Evolutionary conservation across 345 rosid genomes (phyloP).

Genomic region (Sisymbrium irio): DNA sequence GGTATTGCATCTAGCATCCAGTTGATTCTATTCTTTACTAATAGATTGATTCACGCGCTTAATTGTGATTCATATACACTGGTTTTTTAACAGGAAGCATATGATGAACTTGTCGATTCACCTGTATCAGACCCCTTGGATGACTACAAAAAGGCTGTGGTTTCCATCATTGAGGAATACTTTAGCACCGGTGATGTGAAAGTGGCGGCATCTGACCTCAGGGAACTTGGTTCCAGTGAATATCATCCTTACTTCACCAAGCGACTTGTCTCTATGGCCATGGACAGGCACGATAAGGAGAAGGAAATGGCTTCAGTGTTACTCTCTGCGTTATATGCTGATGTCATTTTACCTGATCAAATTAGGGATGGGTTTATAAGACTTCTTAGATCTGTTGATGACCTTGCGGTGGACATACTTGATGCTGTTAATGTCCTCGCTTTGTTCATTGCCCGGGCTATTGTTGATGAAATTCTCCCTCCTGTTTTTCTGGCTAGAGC

Average conservation of each 20-base stretch:
- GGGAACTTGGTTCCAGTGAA: slow-evolving; percentile 85
- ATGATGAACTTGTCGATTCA: slow-evolving; percentile 78
- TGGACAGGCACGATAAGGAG: slow-evolving; percentile 99
- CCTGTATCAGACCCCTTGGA: slow-evolving; percentile 86
- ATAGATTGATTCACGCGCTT: not conserved
- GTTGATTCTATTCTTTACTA: no score
- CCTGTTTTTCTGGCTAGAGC: slow-evolving; percentile 83
- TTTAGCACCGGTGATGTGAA: slow-evolving; percentile 89
- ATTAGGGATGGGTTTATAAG: slow-evolving; percentile 95
- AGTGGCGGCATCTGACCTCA: slow-evolving; percentile 89
- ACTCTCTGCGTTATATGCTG: slow-evolving; percentile 87
- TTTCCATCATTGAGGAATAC: slow-evolving; percentile 81
- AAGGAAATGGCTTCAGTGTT: slow-evolving; percentile 99
- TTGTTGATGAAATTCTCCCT: slow-evolving; percentile 95
- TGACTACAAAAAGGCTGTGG: slow-evolving; percentile 90
- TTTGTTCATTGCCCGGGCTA: slow-evolving; percentile 88
- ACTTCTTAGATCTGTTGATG: slow-evolving; percentile 95
- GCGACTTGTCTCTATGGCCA: slow-evolving; percentile 92
- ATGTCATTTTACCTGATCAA: slow-evolving; percentile 81
- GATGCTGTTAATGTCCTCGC: slow-evolving; percentile 95
- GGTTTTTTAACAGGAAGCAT: slow-evolving; percentile 58
- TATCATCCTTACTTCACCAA: slow-evolving; percentile 92
- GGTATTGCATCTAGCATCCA: not conserved
- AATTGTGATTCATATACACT: not conserved
- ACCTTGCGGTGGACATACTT: slow-evolving; percentile 84